Conservation (phyloP, 2,329 filamentous ascomycete genomes). For the Amphichorda felina region DNA sequence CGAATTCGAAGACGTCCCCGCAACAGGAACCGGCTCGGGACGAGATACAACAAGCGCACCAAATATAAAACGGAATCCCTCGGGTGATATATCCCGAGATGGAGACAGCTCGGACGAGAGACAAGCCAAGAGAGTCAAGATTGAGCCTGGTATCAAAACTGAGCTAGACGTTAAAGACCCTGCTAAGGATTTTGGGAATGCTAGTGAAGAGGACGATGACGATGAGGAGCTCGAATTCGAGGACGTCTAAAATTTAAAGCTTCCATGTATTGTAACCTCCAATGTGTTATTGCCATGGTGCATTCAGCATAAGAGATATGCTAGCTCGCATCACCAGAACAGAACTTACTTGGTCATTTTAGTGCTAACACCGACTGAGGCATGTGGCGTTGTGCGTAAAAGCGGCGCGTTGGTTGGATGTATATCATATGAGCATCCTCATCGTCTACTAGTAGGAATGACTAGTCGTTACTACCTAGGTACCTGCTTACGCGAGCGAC, state of each 20-base stretch:
- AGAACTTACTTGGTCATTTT: too few species aligned
- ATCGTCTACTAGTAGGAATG: too few species aligned
- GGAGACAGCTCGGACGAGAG: conserved; percentile 25
- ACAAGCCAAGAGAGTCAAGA: conserved; percentile 48
- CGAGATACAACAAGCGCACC: conserved; percentile 18
- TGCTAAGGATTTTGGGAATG: conserved; percentile 11
- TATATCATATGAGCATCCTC: too few species aligned
- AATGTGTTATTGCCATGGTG: neutral
- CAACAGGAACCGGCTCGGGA: conserved; percentile 18
- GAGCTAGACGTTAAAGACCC: conserved; percentile 10
- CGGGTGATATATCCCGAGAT: conserved; percentile 12
- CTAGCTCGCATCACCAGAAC: too few species aligned
- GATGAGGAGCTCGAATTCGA: conserved; percentile 49
- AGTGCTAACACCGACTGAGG: too few species aligned
- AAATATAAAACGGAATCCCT: conserved; percentile 21
- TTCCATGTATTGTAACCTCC: neutral
- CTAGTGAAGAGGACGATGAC: conserved; percentile 29
- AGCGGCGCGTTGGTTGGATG: too few species aligned
- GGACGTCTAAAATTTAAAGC: conserved; percentile 27
- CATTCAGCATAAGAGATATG: too few species aligned
- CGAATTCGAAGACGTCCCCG: conserved; percentile 39
- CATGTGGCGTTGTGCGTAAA: too few species aligned
- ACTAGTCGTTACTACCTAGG: too few species aligned
- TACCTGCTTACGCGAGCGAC: too few species aligned
- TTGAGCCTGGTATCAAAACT: conserved; percentile 38